phyloP scores from a whole-genome alignment of 345 rosid species.

The Theobroma cacao region DNA sequence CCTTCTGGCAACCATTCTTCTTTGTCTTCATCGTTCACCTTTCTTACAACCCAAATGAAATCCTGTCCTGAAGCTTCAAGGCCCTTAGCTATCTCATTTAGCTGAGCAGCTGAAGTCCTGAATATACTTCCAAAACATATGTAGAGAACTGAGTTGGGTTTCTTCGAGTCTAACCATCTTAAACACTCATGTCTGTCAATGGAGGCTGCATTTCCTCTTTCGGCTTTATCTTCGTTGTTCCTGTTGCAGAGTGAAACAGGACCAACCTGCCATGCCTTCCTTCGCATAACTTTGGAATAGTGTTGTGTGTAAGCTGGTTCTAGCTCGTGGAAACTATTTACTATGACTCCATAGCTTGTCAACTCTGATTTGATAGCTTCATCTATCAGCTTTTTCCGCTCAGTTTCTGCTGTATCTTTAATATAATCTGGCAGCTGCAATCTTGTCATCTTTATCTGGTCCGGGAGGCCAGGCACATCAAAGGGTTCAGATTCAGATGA shows the following conservation, averaged over 20 bases:
- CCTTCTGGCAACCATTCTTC: not conserved
- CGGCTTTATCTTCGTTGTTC: constrained; percentile 27
- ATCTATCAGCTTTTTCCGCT: constrained; percentile 13
- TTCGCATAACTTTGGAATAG: constrained; percentile 34
- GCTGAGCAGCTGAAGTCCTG: constrained; percentile 9
- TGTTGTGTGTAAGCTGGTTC: constrained; percentile 52
- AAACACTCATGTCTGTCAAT: constrained; percentile 32
- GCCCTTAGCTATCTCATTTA: not conserved
- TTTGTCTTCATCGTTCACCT: not conserved
- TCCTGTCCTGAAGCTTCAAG: not conserved
- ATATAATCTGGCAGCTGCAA: constrained; percentile 28
- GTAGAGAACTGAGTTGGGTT: not conserved
- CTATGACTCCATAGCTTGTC: constrained; percentile 53
- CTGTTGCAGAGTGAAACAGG: constrained; percentile 42
- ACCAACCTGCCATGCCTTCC: constrained; percentile 56
- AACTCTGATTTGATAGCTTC: constrained; percentile 38
- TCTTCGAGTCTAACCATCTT: constrained; percentile 37
- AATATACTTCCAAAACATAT: not conserved
- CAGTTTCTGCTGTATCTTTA: constrained; percentile 11
- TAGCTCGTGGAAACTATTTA: constrained; percentile 74
- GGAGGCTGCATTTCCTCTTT: constrained; percentile 26
- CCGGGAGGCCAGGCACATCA: constrained; percentile 47
- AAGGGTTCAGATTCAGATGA: constrained; percentile 46
- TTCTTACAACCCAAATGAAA: not conserved
- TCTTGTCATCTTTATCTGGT: constrained; percentile 38